Conservation (phyloP, 129 eudicot species). For the Cynara cardunculus region DNA sequence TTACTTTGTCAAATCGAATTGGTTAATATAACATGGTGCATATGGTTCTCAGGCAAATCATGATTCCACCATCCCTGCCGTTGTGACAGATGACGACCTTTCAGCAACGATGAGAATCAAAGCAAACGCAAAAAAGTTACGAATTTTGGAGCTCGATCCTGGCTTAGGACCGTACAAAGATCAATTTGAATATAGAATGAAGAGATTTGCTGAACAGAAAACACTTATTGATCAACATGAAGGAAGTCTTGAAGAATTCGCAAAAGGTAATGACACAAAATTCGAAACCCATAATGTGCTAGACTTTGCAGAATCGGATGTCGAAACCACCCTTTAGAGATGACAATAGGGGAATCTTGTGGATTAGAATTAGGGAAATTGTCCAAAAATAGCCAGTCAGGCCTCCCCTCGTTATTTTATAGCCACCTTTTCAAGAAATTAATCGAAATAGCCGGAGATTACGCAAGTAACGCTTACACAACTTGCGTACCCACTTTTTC, state of each 20-base stretch:
- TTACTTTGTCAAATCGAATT: background rate
- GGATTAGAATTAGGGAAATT: background rate
- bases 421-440: too few relatives aligned
- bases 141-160: constrained; percentile 61
- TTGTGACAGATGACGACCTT: constrained; percentile 54
- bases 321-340: background rate
- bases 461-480: too few relatives aligned
- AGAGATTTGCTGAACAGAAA: constrained; percentile 68
- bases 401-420: too few relatives aligned
- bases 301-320: background rate
- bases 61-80: constrained; percentile 39
- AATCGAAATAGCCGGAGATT: too few relatives aligned
- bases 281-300: background rate
- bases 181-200: constrained; percentile 65
- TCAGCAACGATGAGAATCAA: constrained; percentile 34
- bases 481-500: too few relatives aligned
- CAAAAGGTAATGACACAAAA: constrained; percentile 57
- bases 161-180: constrained; percentile 62
- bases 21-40: constrained; percentile 2
- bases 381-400: too few relatives aligned
- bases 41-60: constrained; percentile 38
- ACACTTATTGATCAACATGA: constrained; percentile 67
- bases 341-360: background rate
- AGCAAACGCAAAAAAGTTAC: constrained; percentile 35
- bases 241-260: constrained; percentile 83